These are phyloP conservation scores for Penicillium paradoxum DNA, from an alignment of 495 filamentous ascomycete species.

Conservation along the genomic window DNA sequence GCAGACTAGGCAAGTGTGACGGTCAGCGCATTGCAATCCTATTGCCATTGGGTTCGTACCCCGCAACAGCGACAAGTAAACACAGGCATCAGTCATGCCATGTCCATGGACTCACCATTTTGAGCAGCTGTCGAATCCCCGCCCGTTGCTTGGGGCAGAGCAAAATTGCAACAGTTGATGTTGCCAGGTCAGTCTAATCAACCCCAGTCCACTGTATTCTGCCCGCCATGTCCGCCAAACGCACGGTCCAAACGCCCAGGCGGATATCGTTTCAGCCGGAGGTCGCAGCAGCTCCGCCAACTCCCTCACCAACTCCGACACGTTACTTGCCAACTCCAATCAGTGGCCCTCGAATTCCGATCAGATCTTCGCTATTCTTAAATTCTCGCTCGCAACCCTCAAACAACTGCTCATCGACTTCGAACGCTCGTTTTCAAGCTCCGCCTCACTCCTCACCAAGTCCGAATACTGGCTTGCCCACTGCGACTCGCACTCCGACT, in stretches of 20 bases:
- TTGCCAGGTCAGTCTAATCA: not conserved
- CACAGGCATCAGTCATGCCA: not conserved
- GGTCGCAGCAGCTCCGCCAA: not conserved
- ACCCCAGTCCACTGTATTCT: slow-evolving; percentile 12
- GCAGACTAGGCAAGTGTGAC: slow-evolving; percentile 58
- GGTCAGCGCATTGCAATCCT: slow-evolving; percentile 7
- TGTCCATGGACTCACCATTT: slow-evolving; percentile 16
- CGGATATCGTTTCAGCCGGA: not conserved
- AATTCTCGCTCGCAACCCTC: not conserved
- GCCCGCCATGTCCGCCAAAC: slow-evolving; percentile 21
- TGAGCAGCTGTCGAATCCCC: slow-evolving; percentile 2
- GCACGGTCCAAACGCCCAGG: slow-evolving; percentile 15
- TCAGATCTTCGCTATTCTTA: not conserved
- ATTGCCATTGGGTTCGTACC: slow-evolving; percentile 6
- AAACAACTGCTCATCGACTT: not conserved
- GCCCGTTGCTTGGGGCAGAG: not conserved
- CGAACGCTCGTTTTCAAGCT: no score
- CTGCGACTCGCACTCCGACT: not conserved
- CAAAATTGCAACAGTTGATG: not conserved
- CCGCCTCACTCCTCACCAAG: no score
- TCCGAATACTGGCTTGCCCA: not conserved
- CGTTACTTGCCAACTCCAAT: not conserved
- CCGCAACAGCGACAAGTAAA: slow-evolving; percentile 1
- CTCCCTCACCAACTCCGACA: not conserved
- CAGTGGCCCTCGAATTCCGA: not conserved